Percentiles rank a stretch among this genome's conserved stretches.
Conservation (phyloP, 768 basidiomycete species). For the Lentinula lateritia region DNA sequence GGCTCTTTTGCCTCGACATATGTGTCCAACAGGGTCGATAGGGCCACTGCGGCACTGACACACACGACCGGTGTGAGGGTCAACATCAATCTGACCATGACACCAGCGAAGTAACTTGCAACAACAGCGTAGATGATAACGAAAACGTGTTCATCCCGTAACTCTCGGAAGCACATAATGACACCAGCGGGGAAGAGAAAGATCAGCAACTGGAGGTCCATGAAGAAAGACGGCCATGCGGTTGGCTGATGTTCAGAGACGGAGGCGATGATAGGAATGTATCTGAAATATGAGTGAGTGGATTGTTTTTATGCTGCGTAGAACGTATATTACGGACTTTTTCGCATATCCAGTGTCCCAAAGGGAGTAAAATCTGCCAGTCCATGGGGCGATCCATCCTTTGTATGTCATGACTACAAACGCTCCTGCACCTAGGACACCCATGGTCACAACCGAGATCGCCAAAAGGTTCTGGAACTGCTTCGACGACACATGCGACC, state of each 20-base stretch:
- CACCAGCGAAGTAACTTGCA: slow-evolving; percentile 97
- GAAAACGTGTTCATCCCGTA: slow-evolving; percentile 96
- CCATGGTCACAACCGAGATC: slow-evolving; percentile 60
- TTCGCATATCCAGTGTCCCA: slow-evolving; percentile 99
- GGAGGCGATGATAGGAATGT: slow-evolving; percentile 97
- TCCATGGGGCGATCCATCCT: slow-evolving; percentile 98
- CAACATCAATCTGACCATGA: slow-evolving; percentile 99
- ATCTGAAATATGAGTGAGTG: slow-evolving; percentile 35
- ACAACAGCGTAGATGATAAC: slow-evolving; percentile 97
- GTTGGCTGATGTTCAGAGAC: slow-evolving; percentile 99
- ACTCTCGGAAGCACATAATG: slow-evolving; percentile 85
- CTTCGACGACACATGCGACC: slow-evolving; percentile 83
- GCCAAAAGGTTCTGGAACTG: slow-evolving; percentile 86
- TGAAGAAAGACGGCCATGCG: slow-evolving; percentile 99
- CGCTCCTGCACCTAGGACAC: slow-evolving; percentile 64
- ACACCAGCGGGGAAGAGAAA: slow-evolving; percentile 98
- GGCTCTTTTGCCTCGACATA: slow-evolving; percentile 87
- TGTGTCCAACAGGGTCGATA: slow-evolving; percentile 82
- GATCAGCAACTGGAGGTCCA: slow-evolving; percentile 97
- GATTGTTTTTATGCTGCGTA: slow-evolving; percentile 5
- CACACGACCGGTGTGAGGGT: slow-evolving; percentile 97
- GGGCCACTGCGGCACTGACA: slow-evolving; percentile 84
- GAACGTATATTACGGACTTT: slow-evolving; percentile 49
- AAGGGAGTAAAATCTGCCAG: slow-evolving; percentile 98
- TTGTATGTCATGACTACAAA: slow-evolving; percentile 84